Evolutionary conservation across 148 eudicot genomes (phyloP).

Genomic region (Vaccinium macrocarpon): DNA sequence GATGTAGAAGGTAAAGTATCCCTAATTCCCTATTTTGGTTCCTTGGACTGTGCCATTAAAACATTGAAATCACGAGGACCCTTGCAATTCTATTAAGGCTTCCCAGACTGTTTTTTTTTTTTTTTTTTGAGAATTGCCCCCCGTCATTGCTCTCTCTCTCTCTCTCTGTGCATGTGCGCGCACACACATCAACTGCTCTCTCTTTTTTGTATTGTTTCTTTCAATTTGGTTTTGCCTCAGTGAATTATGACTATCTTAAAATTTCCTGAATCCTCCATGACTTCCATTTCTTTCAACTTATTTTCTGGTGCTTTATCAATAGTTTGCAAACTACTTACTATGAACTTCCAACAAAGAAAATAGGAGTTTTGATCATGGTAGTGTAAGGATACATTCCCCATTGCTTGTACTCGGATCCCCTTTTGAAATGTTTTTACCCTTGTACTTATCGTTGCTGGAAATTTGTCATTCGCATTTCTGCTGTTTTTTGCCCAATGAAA

Average conservation of each 20-base stretch:
- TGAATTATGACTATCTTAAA: background rate
- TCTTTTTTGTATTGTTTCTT: background rate
- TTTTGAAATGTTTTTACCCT: background rate
- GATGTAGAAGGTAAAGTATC: constrained; percentile 45
- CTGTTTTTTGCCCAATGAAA: background rate
- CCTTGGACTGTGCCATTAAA: constrained; percentile 47
- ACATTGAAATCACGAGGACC: constrained; percentile 47
- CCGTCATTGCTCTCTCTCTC: constrained; percentile 34
- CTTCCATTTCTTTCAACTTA: background rate
- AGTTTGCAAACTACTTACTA: background rate
- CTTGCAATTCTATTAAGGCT: constrained; percentile 46
- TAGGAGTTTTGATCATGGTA: background rate
- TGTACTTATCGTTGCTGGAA: background rate
- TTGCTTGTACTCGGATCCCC: background rate
- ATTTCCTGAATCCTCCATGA: too few species aligned
- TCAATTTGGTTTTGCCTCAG: background rate
- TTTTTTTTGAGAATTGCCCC: constrained; percentile 47
- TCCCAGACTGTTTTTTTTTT: too few species aligned
- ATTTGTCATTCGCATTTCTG: background rate
- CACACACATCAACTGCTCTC: background rate
- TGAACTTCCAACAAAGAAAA: too few species aligned
- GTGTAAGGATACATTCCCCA: background rate
- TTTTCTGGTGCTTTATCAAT: background rate
- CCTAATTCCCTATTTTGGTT: constrained; percentile 29
- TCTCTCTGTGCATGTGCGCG: background rate